phyloP scores from a whole-genome alignment of 257 asterid genomes.

The Avicennia marina region DNA sequence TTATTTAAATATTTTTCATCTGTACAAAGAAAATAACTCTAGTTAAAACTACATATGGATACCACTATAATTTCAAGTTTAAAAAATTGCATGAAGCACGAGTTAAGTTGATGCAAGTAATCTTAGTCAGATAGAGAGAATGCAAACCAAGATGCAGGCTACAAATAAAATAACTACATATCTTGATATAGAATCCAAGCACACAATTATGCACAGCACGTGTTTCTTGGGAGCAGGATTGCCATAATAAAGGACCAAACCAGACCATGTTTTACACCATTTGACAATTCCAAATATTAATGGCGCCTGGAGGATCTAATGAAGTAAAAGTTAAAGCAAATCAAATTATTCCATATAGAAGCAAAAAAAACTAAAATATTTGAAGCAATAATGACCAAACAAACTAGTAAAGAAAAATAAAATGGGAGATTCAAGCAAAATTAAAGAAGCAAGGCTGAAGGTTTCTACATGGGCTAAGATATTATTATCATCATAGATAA shows the following conservation, averaged over 20 bases:
- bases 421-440: not conserved
- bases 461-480: not conserved
- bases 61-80: no score
- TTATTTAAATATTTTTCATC: not conserved
- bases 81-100: no score
- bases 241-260: constrained; percentile 1
- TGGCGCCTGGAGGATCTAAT: no score
- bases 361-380: no score
- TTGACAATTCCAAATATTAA: not conserved
- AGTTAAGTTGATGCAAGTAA: no score
- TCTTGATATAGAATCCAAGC: not conserved
- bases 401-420: no score
- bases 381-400: no score
- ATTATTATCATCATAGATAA: not conserved
- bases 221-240: not conserved
- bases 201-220: not conserved
- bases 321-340: no score
- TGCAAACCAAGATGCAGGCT: not conserved
- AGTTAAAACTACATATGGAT: no score
- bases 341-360: no score
- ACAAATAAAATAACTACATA: not conserved
- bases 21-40: no score
- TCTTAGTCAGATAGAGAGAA: no score
- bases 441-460: not conserved
- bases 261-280: not conserved